Base-by-base conservation (phyloP, 148 eudicot species). In the Simmondsia chinensis region DNA sequence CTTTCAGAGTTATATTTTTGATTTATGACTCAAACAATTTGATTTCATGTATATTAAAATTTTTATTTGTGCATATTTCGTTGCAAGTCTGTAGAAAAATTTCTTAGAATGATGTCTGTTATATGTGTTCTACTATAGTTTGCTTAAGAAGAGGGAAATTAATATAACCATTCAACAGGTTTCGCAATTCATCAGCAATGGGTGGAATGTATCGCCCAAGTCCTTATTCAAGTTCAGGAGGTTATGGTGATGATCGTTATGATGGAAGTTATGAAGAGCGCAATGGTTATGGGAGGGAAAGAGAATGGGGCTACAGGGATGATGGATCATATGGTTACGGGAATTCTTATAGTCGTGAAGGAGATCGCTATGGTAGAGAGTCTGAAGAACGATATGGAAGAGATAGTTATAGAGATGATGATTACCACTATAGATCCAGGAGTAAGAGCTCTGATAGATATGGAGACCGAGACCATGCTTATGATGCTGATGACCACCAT, bases 391-490 rank as follows among this genome's bases (percentile, higher is more conserved):
- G 68, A 19, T 80, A 77, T 61, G 63, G 76, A 37, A 72, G 79
- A 49, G 83, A 72, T 50, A 63, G 63, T 21, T 70, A 72, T 50
- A 66, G 79, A 60, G 97, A 86, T 66, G 99, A 82, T 48, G 89
- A 56, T 23, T 52, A 74, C 39, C 69, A 54, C 27, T 52, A 71
- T 73, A 80, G 72, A 38, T 73, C 81, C 33, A 86, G 89, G 60
- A 71, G 88, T 70, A 83, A 83, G 66, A 93, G 99, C 58, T 72
- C 71, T 63, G 94, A 86, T 42, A 71, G 74, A 60, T 74, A 85
- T 13, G 74, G 76, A 50, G 80, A 70, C 34, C 83, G 70, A 50
- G 80, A 70, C 34, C 83, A 69, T 46, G 59, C 67, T 50, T 76
- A 69, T 62, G 96, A 82, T 53, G 94, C 77, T 48, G 87, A 86